Conservation (phyloP, 2,329 filamentous ascomycete genomes). For the Fusarium tanahbumbuense region DNA sequence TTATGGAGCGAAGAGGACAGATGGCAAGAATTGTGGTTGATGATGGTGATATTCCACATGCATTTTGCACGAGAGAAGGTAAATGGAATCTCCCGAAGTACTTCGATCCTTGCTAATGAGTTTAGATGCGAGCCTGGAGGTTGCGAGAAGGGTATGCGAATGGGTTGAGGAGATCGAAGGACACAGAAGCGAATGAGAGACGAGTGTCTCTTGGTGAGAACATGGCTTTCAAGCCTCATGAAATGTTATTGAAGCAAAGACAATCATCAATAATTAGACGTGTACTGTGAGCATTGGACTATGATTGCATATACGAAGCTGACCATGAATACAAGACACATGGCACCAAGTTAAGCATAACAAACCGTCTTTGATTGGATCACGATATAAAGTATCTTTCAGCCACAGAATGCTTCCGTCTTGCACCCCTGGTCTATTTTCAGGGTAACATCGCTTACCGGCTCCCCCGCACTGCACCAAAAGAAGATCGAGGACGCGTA, state of each 20-base stretch:
- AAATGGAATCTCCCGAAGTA: slow-evolving; percentile 21
- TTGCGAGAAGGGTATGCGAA: slow-evolving; percentile 29
- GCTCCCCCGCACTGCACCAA: slow-evolving; percentile 17
- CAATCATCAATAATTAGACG: slow-evolving; percentile 8
- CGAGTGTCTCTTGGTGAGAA: neutral
- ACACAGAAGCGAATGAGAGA: slow-evolving; percentile 1
- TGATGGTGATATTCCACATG: slow-evolving; percentile 67
- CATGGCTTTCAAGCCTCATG: neutral
- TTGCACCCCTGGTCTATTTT: slow-evolving; percentile 1
- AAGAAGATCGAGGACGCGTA: slow-evolving; percentile 16
- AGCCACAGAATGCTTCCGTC: slow-evolving; percentile 8
- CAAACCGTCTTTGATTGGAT: slow-evolving; percentile 14
- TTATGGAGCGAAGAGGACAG: slow-evolving; percentile 60
- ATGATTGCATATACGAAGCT: slow-evolving; percentile 13
- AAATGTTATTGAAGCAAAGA: neutral
- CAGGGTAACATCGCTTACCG: slow-evolving; percentile 15
- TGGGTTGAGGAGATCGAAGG: slow-evolving; percentile 34
- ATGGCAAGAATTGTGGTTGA: slow-evolving; percentile 65
- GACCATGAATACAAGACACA: slow-evolving; percentile 8
- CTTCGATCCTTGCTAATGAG: slow-evolving; percentile 9
- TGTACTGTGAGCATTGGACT: slow-evolving; percentile 4
- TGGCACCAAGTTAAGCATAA: slow-evolving; percentile 23
- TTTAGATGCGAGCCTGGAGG: slow-evolving; percentile 34
- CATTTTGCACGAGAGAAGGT: slow-evolving; percentile 64
- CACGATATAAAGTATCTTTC: slow-evolving; percentile 4